Evolutionary conservation across 2,329 filamentous ascomycete genomes (phyloP).

Genomic region (Arthrobotrys musiformis): DNA sequence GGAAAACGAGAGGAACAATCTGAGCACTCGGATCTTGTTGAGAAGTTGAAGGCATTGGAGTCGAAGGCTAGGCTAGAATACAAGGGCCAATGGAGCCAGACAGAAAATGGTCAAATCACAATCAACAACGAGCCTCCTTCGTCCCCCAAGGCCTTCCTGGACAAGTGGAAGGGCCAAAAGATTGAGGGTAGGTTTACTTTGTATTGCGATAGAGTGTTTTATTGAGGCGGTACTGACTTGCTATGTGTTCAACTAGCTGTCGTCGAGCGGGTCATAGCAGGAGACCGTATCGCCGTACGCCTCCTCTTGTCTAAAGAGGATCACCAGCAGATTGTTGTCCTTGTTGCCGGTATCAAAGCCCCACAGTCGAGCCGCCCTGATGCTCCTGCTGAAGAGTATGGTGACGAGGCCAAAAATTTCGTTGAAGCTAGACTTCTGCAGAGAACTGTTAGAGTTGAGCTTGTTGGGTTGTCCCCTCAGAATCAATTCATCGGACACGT

Average conservation of each 20-base stretch:
- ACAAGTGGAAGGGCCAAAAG: conserved; percentile 84
- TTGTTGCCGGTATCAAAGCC: conserved; percentile 87
- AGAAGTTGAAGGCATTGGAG: conserved; percentile 81
- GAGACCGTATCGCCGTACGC: conserved; percentile 87
- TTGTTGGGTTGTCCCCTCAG: conserved; percentile 88
- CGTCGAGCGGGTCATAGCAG: conserved; percentile 89
- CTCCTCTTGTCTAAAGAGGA: conserved; percentile 82
- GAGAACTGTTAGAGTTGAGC: conserved; percentile 81
- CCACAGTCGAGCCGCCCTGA: conserved; percentile 89
- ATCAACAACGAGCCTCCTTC: conserved; percentile 79
- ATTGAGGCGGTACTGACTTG: neutral
- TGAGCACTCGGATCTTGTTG: conserved; percentile 76
- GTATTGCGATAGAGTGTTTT: neutral
- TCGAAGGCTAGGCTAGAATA: conserved; percentile 78
- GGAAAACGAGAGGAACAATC: conserved; percentile 76
- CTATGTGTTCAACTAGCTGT: conserved; percentile 64
- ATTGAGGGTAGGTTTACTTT: conserved; percentile 73
- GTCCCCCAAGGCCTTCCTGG: conserved; percentile 78
- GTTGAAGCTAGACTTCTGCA: conserved; percentile 88
- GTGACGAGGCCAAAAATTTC: conserved; percentile 87
- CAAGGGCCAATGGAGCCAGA: conserved; percentile 82
- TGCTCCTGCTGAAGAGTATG: conserved; percentile 84
- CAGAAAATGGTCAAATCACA: conserved; percentile 73
- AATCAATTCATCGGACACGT: conserved; percentile 89
- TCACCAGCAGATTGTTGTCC: conserved; percentile 87